These are phyloP conservation scores for barley (Hordeum vulgare) DNA, from an alignment of 176 grass and related monocot genomes.

Conservation along the genomic window DNA sequence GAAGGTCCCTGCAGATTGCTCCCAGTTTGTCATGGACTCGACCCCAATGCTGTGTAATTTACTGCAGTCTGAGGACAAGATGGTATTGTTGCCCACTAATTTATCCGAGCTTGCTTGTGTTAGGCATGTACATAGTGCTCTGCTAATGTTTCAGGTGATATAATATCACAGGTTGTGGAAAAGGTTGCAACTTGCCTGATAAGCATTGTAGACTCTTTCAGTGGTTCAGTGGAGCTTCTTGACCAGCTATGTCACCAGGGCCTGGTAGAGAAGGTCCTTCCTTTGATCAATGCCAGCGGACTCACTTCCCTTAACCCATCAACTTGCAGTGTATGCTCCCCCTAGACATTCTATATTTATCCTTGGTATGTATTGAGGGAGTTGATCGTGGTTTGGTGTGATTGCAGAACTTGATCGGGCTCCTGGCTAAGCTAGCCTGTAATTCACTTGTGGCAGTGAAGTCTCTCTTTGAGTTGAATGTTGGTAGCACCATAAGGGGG, in stretches of 20 bases:
- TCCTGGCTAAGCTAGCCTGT: slow-evolving; percentile 81
- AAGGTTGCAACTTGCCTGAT: slow-evolving; percentile 69
- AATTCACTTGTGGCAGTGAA: slow-evolving; percentile 79
- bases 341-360: neutral
- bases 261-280: slow-evolving; percentile 52
- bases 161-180: slow-evolving; percentile 63
- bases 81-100: slow-evolving; percentile 29
- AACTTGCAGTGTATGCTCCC: slow-evolving; percentile 64
- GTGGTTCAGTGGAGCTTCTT: slow-evolving; percentile 54
- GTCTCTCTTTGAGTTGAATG: slow-evolving; percentile 74
- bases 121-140: neutral
- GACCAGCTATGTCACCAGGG: slow-evolving; percentile 71
- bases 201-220: slow-evolving; percentile 66
- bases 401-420: slow-evolving; percentile 64
- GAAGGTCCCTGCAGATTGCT: slow-evolving; percentile 57
- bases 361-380: neutral
- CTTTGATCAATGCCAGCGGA: slow-evolving; percentile 59
- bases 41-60: slow-evolving; percentile 65
- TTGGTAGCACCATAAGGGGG: slow-evolving; percentile 63
- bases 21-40: slow-evolving; percentile 64
- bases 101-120: neutral
- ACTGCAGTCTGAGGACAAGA: slow-evolving; percentile 67
- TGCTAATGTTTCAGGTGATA: slow-evolving; percentile 1
- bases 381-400: slow-evolving; percentile 28
- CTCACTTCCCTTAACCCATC: slow-evolving; percentile 41